A percentile compares a stretch with the other conserved stretches of the same genome.
Evolutionary conservation across 2,329 filamentous ascomycete genomes (phyloP).

Genomic region (Stromatinia cepivora): DNA sequence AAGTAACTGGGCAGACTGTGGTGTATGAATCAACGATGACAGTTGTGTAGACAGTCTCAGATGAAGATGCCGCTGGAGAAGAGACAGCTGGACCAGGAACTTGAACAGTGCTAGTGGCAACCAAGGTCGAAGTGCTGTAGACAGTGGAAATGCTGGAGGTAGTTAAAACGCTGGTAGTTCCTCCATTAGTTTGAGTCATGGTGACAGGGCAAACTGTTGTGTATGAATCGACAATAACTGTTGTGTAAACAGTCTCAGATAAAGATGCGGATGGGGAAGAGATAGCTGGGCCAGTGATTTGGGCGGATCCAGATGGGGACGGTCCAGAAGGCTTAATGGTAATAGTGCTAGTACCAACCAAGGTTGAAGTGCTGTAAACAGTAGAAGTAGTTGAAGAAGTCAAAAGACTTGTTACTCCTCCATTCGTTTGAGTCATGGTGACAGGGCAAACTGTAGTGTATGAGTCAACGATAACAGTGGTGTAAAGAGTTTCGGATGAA

Average conservation of each 20-base stretch:
- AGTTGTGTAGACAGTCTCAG: neutral
- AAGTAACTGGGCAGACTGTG: neutral
- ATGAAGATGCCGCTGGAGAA: neutral
- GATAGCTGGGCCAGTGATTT: neutral
- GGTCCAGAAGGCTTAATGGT: neutral
- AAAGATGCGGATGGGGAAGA: neutral
- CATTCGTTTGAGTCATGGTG: constrained; percentile 12
- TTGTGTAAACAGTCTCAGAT: constrained; percentile 1
- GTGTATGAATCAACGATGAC: constrained; percentile 2
- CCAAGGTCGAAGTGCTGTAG: neutral
- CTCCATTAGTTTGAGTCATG: constrained; percentile 9
- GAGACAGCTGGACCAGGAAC: neutral
- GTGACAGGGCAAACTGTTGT: constrained; percentile 12
- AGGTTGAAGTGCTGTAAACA: neutral
- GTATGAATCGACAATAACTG: constrained; percentile 1
- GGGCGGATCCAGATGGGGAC: neutral
- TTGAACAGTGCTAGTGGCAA: constrained; percentile 1
- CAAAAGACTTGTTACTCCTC: neutral
- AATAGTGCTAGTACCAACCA: neutral
- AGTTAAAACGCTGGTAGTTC: neutral
- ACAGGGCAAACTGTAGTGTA: constrained; percentile 14
- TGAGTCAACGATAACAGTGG: constrained; percentile 11
- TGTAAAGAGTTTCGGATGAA: neutral
- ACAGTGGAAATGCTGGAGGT: constrained; percentile 10
- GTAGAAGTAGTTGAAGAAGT: constrained; percentile 13